phyloP scores from a whole-genome alignment of 202 grass and related monocot species.

The Dendrocalamus latiflorus region DNA sequence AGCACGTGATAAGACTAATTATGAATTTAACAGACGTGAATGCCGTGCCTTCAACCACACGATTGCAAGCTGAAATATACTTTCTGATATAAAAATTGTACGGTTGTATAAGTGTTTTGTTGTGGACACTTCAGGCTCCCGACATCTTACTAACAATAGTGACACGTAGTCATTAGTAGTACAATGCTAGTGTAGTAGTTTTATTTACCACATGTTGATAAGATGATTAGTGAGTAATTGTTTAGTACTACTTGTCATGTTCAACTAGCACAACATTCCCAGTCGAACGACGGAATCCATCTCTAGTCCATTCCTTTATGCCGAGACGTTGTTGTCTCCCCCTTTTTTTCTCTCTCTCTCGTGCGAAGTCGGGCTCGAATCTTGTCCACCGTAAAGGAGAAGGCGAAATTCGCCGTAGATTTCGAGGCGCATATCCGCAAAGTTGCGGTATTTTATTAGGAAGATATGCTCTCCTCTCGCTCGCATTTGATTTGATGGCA shows the following conservation, averaged over 20 bases:
- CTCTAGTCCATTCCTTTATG: not conserved
- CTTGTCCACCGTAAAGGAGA: not conserved
- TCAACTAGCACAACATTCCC: not conserved
- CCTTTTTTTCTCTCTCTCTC: not conserved
- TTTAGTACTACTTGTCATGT: not conserved
- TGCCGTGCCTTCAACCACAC: no score
- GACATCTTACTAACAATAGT: no score
- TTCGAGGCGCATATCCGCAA: not conserved
- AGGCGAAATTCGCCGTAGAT: constrained; percentile 12
- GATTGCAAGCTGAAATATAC: no score
- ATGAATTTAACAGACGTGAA: no score
- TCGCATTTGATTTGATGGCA: no score
- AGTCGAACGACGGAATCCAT: not conserved
- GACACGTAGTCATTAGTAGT: no score
- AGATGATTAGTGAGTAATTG: not conserved
- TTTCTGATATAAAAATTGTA: no score
- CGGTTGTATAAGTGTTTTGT: no score
- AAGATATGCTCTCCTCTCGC: not conserved
- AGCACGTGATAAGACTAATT: no score
- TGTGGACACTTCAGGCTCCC: no score
- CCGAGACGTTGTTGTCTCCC: not conserved
- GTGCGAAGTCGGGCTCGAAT: not conserved
- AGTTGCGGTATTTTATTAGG: not conserved
- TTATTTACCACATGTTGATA: not conserved
- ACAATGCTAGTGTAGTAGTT: no score